phyloP scores from a whole-genome alignment of 2,329 filamentous ascomycete species.

The Aspergillus oerlinghausenensis region DNA sequence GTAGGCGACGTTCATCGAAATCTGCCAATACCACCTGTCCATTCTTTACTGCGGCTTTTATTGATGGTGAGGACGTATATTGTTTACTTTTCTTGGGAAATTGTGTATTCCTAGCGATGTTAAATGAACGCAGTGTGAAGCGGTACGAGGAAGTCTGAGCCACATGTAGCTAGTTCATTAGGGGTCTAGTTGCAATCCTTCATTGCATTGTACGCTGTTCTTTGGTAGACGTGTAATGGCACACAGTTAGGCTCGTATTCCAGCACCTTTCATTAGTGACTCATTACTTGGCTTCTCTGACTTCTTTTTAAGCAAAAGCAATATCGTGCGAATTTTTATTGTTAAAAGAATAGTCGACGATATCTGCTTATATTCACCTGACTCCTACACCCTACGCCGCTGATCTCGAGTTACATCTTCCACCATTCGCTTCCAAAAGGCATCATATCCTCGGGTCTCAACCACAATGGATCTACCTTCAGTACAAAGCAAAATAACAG shows the following conservation, averaged over 20 bases:
- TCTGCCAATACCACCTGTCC: not conserved
- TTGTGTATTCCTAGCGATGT: not conserved
- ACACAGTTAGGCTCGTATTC: not conserved
- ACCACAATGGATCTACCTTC: not conserved
- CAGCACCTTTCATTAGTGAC: not conserved
- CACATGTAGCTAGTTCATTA: not conserved
- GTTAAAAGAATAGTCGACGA: too few species aligned
- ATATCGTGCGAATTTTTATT: not conserved
- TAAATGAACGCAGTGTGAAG: not conserved
- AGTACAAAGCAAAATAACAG: slow-evolving; percentile 17
- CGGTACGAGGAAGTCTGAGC: not conserved
- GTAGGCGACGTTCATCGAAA: slow-evolving; percentile 3
- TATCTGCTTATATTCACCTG: not conserved
- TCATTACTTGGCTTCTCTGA: not conserved
- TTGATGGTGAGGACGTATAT: not conserved
- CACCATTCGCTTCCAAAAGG: not conserved
- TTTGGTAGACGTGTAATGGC: not conserved
- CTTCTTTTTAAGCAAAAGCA: not conserved
- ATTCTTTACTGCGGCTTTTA: not conserved
- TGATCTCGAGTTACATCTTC: not conserved
- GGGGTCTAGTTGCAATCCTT: not conserved
- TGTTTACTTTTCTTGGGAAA: not conserved
- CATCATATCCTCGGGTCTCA: not conserved
- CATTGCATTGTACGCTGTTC: not conserved
- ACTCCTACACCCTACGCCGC: not conserved